phyloP scores from a whole-genome alignment of 176 grass and related monocot genomes.

The Alloteropsis semialata region DNA sequence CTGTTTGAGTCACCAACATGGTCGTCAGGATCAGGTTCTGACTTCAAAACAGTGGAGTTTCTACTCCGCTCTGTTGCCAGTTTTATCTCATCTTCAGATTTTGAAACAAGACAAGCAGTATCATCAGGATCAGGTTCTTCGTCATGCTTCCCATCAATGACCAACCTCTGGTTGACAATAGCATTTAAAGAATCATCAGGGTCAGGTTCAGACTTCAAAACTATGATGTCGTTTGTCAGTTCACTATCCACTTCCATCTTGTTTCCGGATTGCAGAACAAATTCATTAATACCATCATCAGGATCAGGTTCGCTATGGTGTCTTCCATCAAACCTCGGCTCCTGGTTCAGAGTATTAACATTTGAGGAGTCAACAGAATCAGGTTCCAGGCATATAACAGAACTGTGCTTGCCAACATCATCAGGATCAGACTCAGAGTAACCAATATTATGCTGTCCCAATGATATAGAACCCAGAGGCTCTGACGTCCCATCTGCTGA shows the following conservation, averaged over 20 bases:
- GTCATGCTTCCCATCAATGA: slow-evolving; percentile 11
- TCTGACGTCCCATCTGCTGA: background rate
- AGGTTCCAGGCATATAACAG: slow-evolving; percentile 30
- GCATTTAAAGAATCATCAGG: slow-evolving; percentile 48
- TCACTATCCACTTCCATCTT: slow-evolving; percentile 33
- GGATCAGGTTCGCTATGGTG: slow-evolving; percentile 33
- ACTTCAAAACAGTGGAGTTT: background rate
- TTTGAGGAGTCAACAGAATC: slow-evolving; percentile 48
- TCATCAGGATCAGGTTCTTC: slow-evolving; percentile 53
- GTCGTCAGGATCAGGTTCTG: slow-evolving; percentile 54
- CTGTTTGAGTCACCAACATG: slow-evolving; percentile 35
- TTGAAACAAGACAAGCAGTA: background rate
- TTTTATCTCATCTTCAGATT: slow-evolving; percentile 30
- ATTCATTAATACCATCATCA: slow-evolving; percentile 29
- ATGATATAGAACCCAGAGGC: slow-evolving; percentile 9
- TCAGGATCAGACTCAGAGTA: slow-evolving; percentile 42
- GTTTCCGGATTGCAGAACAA: slow-evolving; percentile 28
- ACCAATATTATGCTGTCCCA: slow-evolving; percentile 7
- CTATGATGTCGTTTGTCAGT: background rate
- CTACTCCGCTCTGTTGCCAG: background rate
- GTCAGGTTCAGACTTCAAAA: slow-evolving; percentile 35
- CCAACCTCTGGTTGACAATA: slow-evolving; percentile 23
- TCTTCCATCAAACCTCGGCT: background rate
- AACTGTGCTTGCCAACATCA: slow-evolving; percentile 8
- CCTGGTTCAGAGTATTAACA: slow-evolving; percentile 24